Evolutionary conservation across 2,329 filamentous ascomycete species (phyloP).

Genomic region (Chrysoporthe puriensis): DNA sequence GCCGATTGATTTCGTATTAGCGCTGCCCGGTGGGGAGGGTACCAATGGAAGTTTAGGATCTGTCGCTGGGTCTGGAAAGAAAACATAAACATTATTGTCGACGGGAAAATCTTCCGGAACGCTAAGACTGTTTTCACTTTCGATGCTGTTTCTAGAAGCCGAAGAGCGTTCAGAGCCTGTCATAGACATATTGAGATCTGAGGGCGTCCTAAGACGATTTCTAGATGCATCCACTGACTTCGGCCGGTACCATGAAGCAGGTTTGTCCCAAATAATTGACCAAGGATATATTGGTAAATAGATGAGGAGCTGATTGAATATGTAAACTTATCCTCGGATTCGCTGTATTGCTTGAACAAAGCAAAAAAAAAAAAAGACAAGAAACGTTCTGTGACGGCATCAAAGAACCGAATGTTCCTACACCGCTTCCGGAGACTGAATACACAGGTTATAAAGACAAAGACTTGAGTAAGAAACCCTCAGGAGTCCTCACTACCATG

Average conservation of each 20-base stretch:
- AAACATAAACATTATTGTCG: neutral
- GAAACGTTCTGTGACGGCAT: neutral
- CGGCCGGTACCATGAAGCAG: neutral
- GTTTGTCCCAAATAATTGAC: neutral
- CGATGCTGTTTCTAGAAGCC: neutral
- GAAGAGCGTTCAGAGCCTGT: too few relatives aligned
- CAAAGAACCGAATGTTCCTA: neutral
- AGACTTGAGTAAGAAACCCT: neutral
- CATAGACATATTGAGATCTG: neutral
- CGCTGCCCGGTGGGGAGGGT: neutral
- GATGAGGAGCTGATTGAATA: neutral
- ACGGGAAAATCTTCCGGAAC: neutral
- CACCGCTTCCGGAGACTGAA: constrained; percentile 4
- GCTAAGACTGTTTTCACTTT: neutral
- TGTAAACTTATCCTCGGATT: neutral
- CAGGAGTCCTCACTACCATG: neutral
- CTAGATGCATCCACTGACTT: neutral
- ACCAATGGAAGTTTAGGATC: neutral
- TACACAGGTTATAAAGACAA: neutral
- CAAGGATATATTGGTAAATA: neutral
- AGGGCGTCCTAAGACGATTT: neutral
- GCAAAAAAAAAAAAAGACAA: neutral
- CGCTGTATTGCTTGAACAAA: neutral
- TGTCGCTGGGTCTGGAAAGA: neutral
- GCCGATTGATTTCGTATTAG: neutral